Conservation (phyloP, 208 protist species). For the Trypanosoma conorhini region DNA sequence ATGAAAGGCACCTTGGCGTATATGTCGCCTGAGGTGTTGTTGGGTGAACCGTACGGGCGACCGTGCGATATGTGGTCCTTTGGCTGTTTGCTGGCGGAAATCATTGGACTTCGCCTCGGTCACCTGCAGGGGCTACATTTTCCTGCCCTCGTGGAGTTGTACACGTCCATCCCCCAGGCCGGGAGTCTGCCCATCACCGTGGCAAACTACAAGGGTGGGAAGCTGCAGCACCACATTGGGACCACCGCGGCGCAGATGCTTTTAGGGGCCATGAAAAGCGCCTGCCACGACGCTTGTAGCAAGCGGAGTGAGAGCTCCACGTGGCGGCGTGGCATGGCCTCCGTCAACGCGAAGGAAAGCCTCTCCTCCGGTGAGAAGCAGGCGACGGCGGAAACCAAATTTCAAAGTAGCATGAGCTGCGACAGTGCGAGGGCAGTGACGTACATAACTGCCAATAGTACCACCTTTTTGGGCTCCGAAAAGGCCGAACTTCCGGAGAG, state of each 20-base stretch:
- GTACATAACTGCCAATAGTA: conserved; percentile 47
- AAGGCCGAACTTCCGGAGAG: conserved; percentile 48
- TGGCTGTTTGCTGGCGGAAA: conserved; percentile 82
- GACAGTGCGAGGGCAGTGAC: conserved; percentile 30
- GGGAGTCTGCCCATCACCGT: conserved; percentile 58
- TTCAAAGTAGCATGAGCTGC: neutral
- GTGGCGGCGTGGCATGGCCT: neutral
- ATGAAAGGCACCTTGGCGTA: conserved; percentile 86
- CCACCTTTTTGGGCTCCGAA: conserved; percentile 38
- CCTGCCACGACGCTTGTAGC: conserved; percentile 24
- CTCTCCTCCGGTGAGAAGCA: neutral
- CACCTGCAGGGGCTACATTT: conserved; percentile 73
- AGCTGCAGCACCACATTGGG: conserved; percentile 45
- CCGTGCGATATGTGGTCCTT: conserved; percentile 95
- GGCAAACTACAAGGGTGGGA: conserved; percentile 39
- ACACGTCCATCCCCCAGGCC: conserved; percentile 39
- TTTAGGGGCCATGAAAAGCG: conserved; percentile 47
- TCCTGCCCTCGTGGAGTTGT: conserved; percentile 67
- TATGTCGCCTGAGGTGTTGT: conserved; percentile 91
- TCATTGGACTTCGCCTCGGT: conserved; percentile 73
- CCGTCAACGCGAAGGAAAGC: neutral
- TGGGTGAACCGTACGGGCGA: conserved; percentile 88
- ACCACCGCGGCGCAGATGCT: conserved; percentile 28
- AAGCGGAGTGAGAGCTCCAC: conserved; percentile 24
- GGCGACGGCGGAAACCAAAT: neutral